Evolutionary conservation across 2,329 filamentous ascomycete genomes (phyloP), one percentile per base, ranked within the genome.

Genomic region (Fusarium cyanostomum): DNA sequence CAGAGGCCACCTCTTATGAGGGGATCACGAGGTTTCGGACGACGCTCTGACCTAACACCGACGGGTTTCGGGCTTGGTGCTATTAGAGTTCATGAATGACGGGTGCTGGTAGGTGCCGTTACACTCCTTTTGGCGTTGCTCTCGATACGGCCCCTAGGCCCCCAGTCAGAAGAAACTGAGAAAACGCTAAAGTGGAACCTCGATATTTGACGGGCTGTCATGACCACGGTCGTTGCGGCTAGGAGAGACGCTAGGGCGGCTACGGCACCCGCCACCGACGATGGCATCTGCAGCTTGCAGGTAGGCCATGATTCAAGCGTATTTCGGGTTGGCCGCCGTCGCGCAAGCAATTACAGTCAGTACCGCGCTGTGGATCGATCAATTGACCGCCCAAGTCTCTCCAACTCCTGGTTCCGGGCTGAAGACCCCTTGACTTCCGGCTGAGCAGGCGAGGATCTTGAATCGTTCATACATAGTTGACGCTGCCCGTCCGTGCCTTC

Each of bases 261-360:
- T 69, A 67, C 68, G 52, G 54, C 62, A 71, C 59, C 69, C 69
- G 66, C 67, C 69, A 70, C 59, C 67, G 49, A 67, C 62, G 58
- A 64, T 68, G 66, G 62, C 68, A 70, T 61, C 59, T 63, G 59
- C 61, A 64, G 56, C 57, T 48, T 63, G 57, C 43, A 58, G 55
- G 56, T 48, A 53, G 54, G 28, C 56, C 59, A 62, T 68, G 69
- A 68, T 64, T 68, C 52, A 68, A 62, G 39, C 34, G 38, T 49
- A 34, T 59, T 49, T 69, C 59, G 50, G 60, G 50, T 67, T 67
- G 61, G 55, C 66, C 64, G 57, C 62, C 59, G 45, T 53, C 38
- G 45, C 53, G 52, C 56, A 65, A 62, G 64, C 45, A 54, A 62
- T 64, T 67, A 65, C 62, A 58, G 42, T 57, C 67, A 57, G 63